phyloP scores from a whole-genome alignment of 2,329 filamentous ascomycete species.

The Reticulascus tulasneorum region DNA sequence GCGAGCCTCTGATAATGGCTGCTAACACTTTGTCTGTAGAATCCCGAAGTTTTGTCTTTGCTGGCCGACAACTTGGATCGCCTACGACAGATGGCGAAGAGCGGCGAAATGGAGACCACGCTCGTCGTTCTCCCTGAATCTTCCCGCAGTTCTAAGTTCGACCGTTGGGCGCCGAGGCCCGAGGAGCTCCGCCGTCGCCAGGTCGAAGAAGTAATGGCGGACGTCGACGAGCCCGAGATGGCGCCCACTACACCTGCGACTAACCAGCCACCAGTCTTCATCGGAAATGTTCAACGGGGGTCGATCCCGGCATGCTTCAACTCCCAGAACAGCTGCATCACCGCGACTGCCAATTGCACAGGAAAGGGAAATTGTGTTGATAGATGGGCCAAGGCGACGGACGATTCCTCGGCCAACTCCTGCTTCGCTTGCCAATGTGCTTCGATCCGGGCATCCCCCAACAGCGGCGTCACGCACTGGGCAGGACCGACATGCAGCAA shows the following conservation, averaged over 20 bases:
- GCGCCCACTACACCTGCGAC: constrained; percentile 10
- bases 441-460: constrained; percentile 49
- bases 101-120: constrained; percentile 52
- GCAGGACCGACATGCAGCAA: constrained; percentile 86
- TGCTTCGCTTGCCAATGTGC: constrained; percentile 82
- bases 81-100: constrained; percentile 40
- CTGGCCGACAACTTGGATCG: constrained; percentile 41
- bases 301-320: constrained; percentile 71
- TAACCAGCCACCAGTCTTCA: constrained; percentile 26
- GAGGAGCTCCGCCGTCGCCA: constrained; percentile 45
- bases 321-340: constrained; percentile 63
- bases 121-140: constrained; percentile 51
- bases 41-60: constrained; percentile 33
- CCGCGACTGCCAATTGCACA: constrained; percentile 73
- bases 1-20: too few species aligned
- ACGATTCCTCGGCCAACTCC: constrained; percentile 34
- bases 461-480: constrained; percentile 67
- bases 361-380: constrained; percentile 74
- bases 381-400: constrained; percentile 52
- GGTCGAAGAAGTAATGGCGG: constrained; percentile 41
- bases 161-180: constrained; percentile 36
- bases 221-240: constrained; percentile 19
- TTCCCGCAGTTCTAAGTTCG: constrained; percentile 30
- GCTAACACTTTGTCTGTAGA: constrained; percentile 4
- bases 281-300: constrained; percentile 30